phyloP scores from a whole-genome alignment of 1,284 basidiomycete genomes.

The Malassezia restricta region DNA sequence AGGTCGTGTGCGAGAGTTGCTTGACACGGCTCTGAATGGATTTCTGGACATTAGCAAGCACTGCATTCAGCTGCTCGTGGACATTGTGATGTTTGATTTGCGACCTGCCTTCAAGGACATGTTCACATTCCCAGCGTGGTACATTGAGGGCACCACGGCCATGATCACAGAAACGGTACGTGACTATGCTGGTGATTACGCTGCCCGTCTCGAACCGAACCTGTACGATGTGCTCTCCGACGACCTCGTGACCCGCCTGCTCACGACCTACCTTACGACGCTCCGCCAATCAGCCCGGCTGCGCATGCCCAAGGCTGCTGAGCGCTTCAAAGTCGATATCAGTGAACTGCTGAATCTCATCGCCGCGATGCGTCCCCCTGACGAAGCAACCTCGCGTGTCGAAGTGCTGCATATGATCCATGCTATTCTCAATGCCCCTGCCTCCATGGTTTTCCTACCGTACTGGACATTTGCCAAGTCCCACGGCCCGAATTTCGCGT shows the following conservation, averaged over 20 bases:
- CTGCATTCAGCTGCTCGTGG: slow-evolving; percentile 84
- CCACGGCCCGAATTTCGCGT: slow-evolving; percentile 81
- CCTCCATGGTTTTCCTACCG: slow-evolving; percentile 84
- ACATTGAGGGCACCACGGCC: slow-evolving; percentile 57
- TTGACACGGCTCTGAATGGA: slow-evolving; percentile 94
- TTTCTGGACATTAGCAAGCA: slow-evolving; percentile 96
- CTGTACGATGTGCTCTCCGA: slow-evolving; percentile 84
- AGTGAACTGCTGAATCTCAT: slow-evolving; percentile 69
- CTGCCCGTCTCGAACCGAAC: slow-evolving; percentile 75
- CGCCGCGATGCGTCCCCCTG: slow-evolving; percentile 60
- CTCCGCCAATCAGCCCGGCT: slow-evolving; percentile 70
- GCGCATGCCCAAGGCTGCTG: slow-evolving; percentile 68
- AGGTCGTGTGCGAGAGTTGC: slow-evolving; percentile 63
- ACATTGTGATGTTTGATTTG: slow-evolving; percentile 88
- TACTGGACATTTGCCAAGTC: slow-evolving; percentile 85
- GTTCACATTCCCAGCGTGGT: slow-evolving; percentile 59
- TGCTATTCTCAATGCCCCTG: slow-evolving; percentile 72
- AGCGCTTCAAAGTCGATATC: slow-evolving; percentile 71
- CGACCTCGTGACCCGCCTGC: slow-evolving; percentile 80
- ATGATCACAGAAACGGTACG: slow-evolving; percentile 88
- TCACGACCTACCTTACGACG: slow-evolving; percentile 78
- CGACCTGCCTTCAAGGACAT: slow-evolving; percentile 74
- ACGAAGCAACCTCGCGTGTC: slow-evolving; percentile 70
- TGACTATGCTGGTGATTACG: slow-evolving; percentile 88
- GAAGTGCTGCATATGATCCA: slow-evolving; percentile 67